Evolutionary conservation across 106 monocot species (phyloP), one percentile per base, ranked within the genome.

Genomic region (Dioscorea alata): DNA sequence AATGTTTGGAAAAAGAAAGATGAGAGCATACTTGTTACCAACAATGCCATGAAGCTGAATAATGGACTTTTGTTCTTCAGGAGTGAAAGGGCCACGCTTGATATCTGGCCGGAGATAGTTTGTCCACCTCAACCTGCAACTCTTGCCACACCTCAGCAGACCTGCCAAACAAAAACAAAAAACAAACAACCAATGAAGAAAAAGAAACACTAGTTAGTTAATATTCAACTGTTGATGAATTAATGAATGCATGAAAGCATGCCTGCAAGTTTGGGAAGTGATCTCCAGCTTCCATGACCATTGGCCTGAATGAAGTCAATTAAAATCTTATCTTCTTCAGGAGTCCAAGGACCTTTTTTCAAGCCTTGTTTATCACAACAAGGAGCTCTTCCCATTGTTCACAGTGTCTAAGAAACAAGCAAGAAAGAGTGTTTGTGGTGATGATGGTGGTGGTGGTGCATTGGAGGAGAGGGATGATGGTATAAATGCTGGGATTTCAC

Each of bases 61-160:
- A 56, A 93, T 93, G 66, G 86, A 82, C 53, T 89, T 89, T 74
- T 89, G 81, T 57, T 93, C 93, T 53, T 93, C 93, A 6, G 75
- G 49, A 1, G 86, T 93, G 79, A 93, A 93, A 16, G 93, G 86
- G 4, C 93, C 89, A 18, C 93, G 83, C 82, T 87, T 94, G 69
- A 94, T 94, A 78, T 90, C 94, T 2, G 94, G 94, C 60, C 94
- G 66, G 62, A 94, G 66, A 67, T 94, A 94, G 82, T 90, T 94
- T 21, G 87, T 90, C 94, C 94, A 94, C 54, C 94, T 82, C 24
- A 94, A 80, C 34, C 94, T 75, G 57, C 94, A 94, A 82, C 94
- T 94, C 87, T 94, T 94, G 24, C 94, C 94, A 78, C 94, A 94
- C 63, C 94, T 79, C 33, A 76, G 67, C 48, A 94, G 71, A 2